These are phyloP conservation scores for Pyrenula massariospora DNA, from an alignment of 495 filamentous ascomycete species.

Conservation along the genomic window DNA sequence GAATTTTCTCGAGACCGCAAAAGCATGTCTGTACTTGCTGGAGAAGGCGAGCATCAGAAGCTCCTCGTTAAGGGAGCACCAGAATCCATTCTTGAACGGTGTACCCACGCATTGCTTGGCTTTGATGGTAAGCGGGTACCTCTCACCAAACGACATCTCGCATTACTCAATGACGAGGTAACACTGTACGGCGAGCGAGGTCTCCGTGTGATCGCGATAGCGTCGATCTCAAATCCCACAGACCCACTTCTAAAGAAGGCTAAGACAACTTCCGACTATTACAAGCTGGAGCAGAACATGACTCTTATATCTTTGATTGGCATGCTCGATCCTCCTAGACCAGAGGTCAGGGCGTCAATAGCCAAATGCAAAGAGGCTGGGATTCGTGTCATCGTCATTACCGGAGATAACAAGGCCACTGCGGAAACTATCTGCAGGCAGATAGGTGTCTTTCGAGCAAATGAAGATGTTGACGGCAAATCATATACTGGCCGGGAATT, in stretches of 20 bases:
- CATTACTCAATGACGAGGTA: conserved; percentile 63
- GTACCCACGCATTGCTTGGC: conserved; percentile 67
- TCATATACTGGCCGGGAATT: conserved; percentile 94
- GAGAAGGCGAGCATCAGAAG: conserved; percentile 51
- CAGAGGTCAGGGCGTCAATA: conserved; percentile 83
- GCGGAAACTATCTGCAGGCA: conserved; percentile 95
- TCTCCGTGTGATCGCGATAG: conserved; percentile 89
- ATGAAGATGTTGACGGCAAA: conserved; percentile 80
- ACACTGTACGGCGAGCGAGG: conserved; percentile 84
- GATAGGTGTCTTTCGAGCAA: conserved; percentile 80
- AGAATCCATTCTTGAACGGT: conserved; percentile 86
- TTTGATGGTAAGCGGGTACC: conserved; percentile 60
- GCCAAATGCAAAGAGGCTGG: conserved; percentile 82
- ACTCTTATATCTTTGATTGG: conserved; percentile 87
- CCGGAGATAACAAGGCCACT: conserved; percentile 94
- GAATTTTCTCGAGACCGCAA: conserved; percentile 98
- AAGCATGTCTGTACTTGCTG: conserved; percentile 96
- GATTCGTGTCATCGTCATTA: conserved; percentile 95
- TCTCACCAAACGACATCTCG: conserved; percentile 51
- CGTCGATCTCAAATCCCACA: conserved; percentile 61
- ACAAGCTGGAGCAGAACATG: conserved; percentile 80
- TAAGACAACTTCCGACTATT: conserved; percentile 72
- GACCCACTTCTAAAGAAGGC: conserved; percentile 62
- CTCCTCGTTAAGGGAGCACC: conserved; percentile 96
- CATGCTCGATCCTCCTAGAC: conserved; percentile 95